These are phyloP conservation scores for Macrophomina tecta DNA, from an alignment of 2,329 filamentous ascomycete species.

Conservation along the genomic window DNA sequence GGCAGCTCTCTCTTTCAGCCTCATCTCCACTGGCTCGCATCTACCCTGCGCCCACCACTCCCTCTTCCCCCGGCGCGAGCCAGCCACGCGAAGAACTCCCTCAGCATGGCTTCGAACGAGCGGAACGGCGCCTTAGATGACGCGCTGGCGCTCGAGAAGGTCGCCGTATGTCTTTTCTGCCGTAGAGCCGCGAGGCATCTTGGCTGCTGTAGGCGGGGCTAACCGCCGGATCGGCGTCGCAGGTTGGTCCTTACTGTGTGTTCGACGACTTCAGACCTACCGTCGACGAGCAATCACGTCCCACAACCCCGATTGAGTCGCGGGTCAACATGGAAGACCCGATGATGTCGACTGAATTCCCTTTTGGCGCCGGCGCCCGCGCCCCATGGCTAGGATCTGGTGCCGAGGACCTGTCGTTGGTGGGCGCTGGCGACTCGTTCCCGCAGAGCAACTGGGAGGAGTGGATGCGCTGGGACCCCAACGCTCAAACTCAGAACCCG, in stretches of 20 bases:
- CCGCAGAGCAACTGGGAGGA: constrained; percentile 52
- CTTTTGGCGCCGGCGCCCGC: constrained; percentile 39
- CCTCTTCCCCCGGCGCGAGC: constrained; percentile 22
- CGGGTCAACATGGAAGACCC: constrained; percentile 42
- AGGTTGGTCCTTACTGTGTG: constrained; percentile 48
- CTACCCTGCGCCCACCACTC: constrained; percentile 22
- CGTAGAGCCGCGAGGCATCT: neutral
- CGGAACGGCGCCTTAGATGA: constrained; percentile 41
- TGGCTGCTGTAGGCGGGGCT: constrained; percentile 33
- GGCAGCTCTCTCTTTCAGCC: constrained; percentile 27
- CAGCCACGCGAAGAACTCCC: constrained; percentile 5
- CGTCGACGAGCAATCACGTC: constrained; percentile 24
- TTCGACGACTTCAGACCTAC: constrained; percentile 44
- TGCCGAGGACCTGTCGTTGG: constrained; percentile 41
- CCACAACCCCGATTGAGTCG: constrained; percentile 19
- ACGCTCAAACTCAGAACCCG: constrained; percentile 38
- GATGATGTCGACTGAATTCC: constrained; percentile 42
- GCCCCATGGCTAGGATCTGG: constrained; percentile 42
- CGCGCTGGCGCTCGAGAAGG: constrained; percentile 44
- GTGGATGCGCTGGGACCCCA: constrained; percentile 56
- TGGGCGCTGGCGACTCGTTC: constrained; percentile 38
- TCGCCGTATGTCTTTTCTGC: constrained; percentile 43
- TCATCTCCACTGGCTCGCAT: constrained; percentile 15
- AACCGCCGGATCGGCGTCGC: constrained; percentile 32
- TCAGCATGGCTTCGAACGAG: constrained; percentile 35